Percentiles rank a stretch among this genome's conserved stretches.
These are phyloP conservation scores for Bruguiera parviflora DNA, from an alignment of 345 rosid species.

Conservation along the genomic window DNA sequence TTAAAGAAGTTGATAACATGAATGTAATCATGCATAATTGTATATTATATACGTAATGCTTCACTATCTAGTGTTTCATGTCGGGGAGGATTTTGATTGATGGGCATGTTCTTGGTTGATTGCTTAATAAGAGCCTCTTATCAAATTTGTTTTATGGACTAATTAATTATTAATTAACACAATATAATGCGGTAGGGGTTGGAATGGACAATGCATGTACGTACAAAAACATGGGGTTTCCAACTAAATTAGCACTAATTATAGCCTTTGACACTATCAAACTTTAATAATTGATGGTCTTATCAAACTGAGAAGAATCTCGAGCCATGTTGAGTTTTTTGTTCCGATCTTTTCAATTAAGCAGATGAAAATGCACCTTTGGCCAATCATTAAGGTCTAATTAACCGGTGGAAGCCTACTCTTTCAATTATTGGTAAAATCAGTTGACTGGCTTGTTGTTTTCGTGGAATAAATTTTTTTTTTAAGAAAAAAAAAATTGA, in stretches of 20 bases:
- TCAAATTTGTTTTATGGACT: not conserved
- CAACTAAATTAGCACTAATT: not conserved
- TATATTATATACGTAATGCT: not conserved
- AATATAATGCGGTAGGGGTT: not conserved
- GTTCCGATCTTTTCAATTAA: too few species aligned
- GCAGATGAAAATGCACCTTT: too few species aligned
- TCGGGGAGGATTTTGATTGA: not conserved
- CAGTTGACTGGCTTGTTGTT: too few species aligned
- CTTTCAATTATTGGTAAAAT: too few species aligned
- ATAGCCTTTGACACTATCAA: not conserved
- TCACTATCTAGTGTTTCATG: not conserved
- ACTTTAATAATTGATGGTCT: not conserved
- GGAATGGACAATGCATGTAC: not conserved
- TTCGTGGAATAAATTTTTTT: too few species aligned
- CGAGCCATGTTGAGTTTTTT: too few species aligned
- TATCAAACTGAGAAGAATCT: too few species aligned
- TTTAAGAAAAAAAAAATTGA: too few species aligned
- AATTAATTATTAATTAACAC: conserved; percentile 4
- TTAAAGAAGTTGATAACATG: too few species aligned
- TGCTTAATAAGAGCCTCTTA: not conserved
- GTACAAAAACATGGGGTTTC: not conserved
- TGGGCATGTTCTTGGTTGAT: not conserved
- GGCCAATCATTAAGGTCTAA: too few species aligned
- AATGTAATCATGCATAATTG: not conserved
- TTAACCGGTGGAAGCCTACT: too few species aligned